These are phyloP conservation scores for Chytriomyces hyalinus DNA, from an alignment of 192 early-diverging fungal species.

Conservation along the genomic window DNA sequence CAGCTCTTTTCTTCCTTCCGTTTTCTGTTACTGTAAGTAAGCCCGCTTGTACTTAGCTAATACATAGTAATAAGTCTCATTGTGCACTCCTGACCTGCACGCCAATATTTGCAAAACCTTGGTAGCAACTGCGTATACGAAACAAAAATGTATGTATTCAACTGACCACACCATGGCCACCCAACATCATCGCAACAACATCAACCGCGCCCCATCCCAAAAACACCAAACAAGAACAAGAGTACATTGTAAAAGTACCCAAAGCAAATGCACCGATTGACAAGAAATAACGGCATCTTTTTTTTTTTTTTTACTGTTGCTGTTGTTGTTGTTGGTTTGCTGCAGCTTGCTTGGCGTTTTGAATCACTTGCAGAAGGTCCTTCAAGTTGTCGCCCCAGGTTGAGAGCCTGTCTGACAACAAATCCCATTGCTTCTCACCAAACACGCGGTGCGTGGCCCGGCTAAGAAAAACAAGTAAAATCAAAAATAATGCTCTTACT, in stretches of 20 bases:
- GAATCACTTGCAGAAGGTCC: slow-evolving; percentile 84
- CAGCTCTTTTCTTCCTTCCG: too few relatives aligned
- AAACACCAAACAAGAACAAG: too few relatives aligned
- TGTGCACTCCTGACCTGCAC: too few relatives aligned
- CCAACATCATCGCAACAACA: too few relatives aligned
- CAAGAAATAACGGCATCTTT: neutral
- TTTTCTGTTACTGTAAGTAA: too few relatives aligned
- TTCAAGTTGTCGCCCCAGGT: slow-evolving; percentile 82
- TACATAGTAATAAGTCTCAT: too few relatives aligned
- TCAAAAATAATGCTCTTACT: neutral
- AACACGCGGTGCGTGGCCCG: slow-evolving; percentile 87
- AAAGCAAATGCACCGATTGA: neutral
- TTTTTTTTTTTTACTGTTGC: neutral
- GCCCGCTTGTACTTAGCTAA: too few relatives aligned
- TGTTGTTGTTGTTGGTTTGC: neutral
- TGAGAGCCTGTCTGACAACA: slow-evolving; percentile 67
- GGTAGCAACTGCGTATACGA: too few relatives aligned
- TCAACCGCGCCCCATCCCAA: too few relatives aligned
- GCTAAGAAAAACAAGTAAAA: slow-evolving; percentile 44
- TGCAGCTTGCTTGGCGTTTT: slow-evolving; percentile 34
- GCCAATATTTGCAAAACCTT: too few relatives aligned
- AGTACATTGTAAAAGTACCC: neutral
- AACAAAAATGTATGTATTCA: too few relatives aligned
- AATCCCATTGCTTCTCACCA: slow-evolving; percentile 80
- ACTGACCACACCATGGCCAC: too few relatives aligned